Conservation (phyloP, 2,329 filamentous ascomycete genomes). For the Venturiaceae sp. region DNA sequence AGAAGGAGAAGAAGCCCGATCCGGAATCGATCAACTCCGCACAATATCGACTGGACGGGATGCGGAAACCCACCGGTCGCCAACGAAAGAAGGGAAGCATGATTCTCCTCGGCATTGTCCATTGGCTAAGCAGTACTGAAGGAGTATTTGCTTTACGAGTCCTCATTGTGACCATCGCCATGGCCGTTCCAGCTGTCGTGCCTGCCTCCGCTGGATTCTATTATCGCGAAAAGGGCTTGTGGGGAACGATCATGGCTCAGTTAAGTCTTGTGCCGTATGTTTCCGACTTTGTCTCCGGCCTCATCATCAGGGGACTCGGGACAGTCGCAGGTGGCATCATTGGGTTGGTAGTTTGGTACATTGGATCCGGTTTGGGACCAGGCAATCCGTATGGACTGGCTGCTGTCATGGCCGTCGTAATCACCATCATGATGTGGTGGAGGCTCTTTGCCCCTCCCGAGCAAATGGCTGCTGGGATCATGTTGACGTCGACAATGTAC, state of each 20-base stretch:
- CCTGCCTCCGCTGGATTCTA: constrained; percentile 38
- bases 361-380: constrained; percentile 36
- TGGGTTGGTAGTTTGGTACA: constrained; percentile 41
- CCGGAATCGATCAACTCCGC: neutral
- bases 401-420: constrained; percentile 26
- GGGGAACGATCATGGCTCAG: constrained; percentile 43
- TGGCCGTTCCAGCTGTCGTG: constrained; percentile 24
- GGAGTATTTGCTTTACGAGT: neutral
- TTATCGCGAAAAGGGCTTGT: constrained; percentile 42
- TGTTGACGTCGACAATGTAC: neutral
- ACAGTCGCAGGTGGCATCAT: constrained; percentile 38
- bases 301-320: constrained; percentile 31
- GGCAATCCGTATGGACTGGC: constrained; percentile 43
- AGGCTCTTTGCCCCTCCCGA: constrained; percentile 21
- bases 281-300: constrained; percentile 39
- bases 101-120: neutral
- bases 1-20: neutral
- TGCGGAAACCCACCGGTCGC: neutral
- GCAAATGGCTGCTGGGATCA: neutral
- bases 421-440: constrained; percentile 23
- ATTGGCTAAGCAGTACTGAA: neutral
- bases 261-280: constrained; percentile 39
- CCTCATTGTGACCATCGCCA: neutral
- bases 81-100: neutral
- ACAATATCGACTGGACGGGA: neutral